phyloP scores from a whole-genome alignment of 2,329 filamentous ascomycete species.

The Lachnellula arida region DNA sequence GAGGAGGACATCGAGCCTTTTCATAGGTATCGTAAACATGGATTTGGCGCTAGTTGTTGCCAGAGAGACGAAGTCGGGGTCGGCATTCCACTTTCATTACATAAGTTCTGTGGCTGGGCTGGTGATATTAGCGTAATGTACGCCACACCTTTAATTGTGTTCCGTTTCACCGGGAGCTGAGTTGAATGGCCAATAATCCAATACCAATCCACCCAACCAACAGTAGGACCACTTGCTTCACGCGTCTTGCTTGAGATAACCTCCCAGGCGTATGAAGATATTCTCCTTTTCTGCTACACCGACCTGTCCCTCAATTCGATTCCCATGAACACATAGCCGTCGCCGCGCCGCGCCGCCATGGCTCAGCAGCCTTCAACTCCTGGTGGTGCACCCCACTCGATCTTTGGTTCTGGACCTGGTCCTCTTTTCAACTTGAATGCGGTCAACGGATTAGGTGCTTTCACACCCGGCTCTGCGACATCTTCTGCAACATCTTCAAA shows the following conservation, averaged over 20 bases:
- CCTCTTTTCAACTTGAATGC: conserved; percentile 11
- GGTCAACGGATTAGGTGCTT: conserved; percentile 12
- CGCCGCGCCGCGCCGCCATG: conserved; percentile 31
- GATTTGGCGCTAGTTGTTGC: not conserved
- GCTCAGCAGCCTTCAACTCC: conserved; percentile 41
- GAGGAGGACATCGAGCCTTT: conserved; percentile 12
- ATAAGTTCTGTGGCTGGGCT: no score
- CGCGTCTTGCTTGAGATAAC: no score
- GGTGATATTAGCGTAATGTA: not conserved
- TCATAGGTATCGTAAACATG: not conserved
- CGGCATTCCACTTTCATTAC: no score
- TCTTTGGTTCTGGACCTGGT: conserved; percentile 42
- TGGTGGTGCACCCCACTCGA: conserved; percentile 37
- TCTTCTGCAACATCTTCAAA: conserved; percentile 56
- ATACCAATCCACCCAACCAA: not conserved
- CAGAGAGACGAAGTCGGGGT: no score
- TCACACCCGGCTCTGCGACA: conserved; percentile 45
- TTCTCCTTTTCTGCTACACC: not conserved
- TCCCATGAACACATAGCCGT: conserved; percentile 22
- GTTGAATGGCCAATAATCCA: not conserved
- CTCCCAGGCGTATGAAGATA: not conserved
- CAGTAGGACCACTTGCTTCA: not conserved
- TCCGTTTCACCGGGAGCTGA: no score
- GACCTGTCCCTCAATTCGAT: not conserved
- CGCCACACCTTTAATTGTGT: no score